These are phyloP conservation scores for Hypoxylon rubiginosum DNA, from an alignment of 2,329 filamentous ascomycete genomes.

Conservation along the genomic window DNA sequence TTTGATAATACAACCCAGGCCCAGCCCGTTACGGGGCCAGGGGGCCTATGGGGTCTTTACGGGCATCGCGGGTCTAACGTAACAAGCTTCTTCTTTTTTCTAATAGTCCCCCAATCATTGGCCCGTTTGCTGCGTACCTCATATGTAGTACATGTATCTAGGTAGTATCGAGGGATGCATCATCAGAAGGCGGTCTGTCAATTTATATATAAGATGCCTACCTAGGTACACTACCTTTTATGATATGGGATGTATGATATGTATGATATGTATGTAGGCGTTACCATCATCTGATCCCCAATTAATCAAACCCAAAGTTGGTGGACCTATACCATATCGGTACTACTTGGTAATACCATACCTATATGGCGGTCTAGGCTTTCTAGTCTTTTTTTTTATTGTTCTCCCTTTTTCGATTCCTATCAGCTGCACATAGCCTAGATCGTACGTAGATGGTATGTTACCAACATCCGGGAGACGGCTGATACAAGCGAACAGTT, in stretches of 20 bases:
- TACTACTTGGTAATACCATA: constrained; percentile 8
- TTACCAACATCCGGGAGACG: too few relatives aligned
- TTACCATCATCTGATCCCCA: constrained; percentile 26
- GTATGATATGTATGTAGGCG: background rate
- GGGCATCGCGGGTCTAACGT: background rate
- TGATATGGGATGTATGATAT: background rate
- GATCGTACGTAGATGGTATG: background rate
- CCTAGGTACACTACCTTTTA: background rate
- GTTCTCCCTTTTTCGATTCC: constrained; percentile 3
- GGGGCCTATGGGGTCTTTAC: background rate
- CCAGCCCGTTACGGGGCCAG: constrained; percentile 4
- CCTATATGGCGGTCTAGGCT: constrained; percentile 28
- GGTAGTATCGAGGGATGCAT: constrained; percentile 1
- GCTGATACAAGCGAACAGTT: background rate
- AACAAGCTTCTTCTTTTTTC: constrained; percentile 23
- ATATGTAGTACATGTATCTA: background rate
- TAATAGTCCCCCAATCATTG: constrained; percentile 40
- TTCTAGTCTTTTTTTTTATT: constrained; percentile 4
- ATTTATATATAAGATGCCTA: constrained; percentile 23
- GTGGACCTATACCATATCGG: constrained; percentile 16
- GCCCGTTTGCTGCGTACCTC: constrained; percentile 18
- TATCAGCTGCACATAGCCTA: constrained; percentile 19
- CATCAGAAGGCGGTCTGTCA: constrained; percentile 38
- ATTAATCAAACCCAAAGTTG: constrained; percentile 11
- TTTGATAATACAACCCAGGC: constrained; percentile 35